Evolutionary conservation across 495 filamentous ascomycete species (phyloP).

Genomic region (Sabuloglossum arenarium): DNA sequence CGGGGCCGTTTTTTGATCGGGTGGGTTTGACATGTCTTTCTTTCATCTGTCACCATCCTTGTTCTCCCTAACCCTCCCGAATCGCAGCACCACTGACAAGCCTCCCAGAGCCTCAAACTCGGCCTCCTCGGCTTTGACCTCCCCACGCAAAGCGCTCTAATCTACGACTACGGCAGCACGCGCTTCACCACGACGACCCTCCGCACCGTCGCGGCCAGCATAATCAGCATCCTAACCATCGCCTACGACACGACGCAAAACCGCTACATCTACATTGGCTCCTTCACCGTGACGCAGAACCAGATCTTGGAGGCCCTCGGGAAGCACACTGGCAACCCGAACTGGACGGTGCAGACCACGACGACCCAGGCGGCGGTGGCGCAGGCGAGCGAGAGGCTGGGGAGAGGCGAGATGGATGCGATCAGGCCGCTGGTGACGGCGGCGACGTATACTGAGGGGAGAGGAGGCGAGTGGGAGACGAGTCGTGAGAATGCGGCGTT

Average conservation of each 20-base stretch:
- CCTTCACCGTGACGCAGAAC: slow-evolving; percentile 23
- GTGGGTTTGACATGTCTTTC: too few relatives aligned
- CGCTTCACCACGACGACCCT: slow-evolving; percentile 22
- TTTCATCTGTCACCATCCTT: too few relatives aligned
- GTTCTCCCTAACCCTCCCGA: too few relatives aligned
- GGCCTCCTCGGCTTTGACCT: slow-evolving; percentile 27
- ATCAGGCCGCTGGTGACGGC: neutral
- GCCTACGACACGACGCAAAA: slow-evolving; percentile 22
- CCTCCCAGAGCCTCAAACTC: too few relatives aligned
- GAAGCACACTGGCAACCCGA: slow-evolving; percentile 18
- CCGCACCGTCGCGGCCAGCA: slow-evolving; percentile 18
- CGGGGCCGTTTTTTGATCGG: slow-evolving; percentile 31
- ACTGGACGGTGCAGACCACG: slow-evolving; percentile 16
- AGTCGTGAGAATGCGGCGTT: neutral
- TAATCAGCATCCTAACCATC: slow-evolving; percentile 20
- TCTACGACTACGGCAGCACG: slow-evolving; percentile 24
- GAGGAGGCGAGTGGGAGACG: neutral
- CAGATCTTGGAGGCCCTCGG: slow-evolving; percentile 26
- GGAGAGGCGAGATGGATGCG: neutral
- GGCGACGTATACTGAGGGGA: neutral
- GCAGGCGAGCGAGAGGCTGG: neutral
- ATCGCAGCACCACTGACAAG: too few relatives aligned
- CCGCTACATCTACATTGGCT: slow-evolving; percentile 25
- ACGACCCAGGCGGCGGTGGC: neutral
- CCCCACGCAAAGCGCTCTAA: slow-evolving; percentile 20